Conservation (phyloP, 768 basidiomycete genomes). For the Pleurotus eryngii region DNA sequence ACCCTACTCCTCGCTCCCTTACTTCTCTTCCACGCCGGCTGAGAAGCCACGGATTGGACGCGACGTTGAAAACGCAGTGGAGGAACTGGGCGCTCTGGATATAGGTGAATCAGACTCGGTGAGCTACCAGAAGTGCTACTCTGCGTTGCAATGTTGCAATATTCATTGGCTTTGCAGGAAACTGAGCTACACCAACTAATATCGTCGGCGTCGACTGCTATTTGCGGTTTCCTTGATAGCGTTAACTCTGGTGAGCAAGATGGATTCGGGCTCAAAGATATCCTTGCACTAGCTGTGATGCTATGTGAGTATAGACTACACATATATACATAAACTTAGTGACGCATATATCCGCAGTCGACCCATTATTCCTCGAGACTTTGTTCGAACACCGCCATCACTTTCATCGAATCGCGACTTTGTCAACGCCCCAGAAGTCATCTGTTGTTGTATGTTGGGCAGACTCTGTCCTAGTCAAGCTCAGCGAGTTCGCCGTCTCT, state of each 20-base stretch:
- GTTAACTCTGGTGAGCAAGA: not conserved
- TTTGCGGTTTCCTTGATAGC: conserved; percentile 22
- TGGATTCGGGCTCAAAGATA: not conserved
- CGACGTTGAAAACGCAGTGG: not conserved
- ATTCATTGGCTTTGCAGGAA: conserved; percentile 22
- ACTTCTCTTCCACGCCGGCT: not conserved
- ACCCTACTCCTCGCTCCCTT: not conserved
- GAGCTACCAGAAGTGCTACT: too few species aligned
- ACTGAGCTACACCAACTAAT: conserved; percentile 27
- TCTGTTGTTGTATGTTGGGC: conserved; percentile 58
- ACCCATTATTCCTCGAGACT: conserved; percentile 25
- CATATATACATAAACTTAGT: not conserved
- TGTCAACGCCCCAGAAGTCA: conserved; percentile 19
- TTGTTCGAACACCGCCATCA: conserved; percentile 53
- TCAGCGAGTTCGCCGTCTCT: conserved; percentile 35
- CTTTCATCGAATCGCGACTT: conserved; percentile 42
- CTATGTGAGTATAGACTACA: not conserved
- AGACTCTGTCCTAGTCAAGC: conserved; percentile 53
- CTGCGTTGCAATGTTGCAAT: too few species aligned
- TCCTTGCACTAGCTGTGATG: not conserved
- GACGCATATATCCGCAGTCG: conserved; percentile 18
- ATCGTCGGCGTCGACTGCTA: conserved; percentile 26
- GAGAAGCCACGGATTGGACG: not conserved
- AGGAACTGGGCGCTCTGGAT: not conserved
- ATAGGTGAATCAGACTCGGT: not conserved